Base-by-base conservation (phyloP, 495 filamentous ascomycete species). In the Choiromyces venosus region DNA sequence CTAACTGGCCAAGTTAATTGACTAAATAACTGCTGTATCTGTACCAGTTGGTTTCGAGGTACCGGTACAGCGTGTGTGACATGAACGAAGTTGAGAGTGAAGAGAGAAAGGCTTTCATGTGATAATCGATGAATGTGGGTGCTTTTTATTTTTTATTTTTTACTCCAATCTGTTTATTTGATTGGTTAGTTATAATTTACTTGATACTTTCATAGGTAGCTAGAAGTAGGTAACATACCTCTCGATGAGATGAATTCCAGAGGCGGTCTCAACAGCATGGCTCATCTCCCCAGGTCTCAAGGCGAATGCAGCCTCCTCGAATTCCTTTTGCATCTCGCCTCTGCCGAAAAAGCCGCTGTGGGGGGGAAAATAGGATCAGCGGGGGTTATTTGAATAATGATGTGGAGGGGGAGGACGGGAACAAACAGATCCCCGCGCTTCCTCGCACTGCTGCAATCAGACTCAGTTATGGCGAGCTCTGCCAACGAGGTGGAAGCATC, bases 261-360 rank as follows among this genome's bases (percentile, higher is more conserved):
- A 96, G n/a, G 92, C 93, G 5, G 94, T 97, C 80, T 97, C 91
- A 0, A 97, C 91, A 37, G 97, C 84, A 33, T 86, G 83, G 81
- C 93, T 97, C 71, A 99, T 88, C 82, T 97, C 89, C 33, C 93
- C 93, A 0, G 89, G 89, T 81, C 93, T 88, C 40, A 99, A 84
- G 19, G 89, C 89, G 84, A 98, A 98, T 5, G 94, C 91, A 0
- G 93, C 93, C 39, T 97, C 93, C 83, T 98, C 95, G 76, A 99
- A 99, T 83, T 98, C 95, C 85, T 94, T 97, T 81, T 99, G 95
- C 95, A 99, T 99, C 78, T 99, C 95, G 7, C 92, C 91, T 71
- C 84, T 88, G 35, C 92, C 93, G 80, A 99, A 99, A 82, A 93
- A 97, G 1, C 95, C 95, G 66, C 90, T 92, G 67, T 68, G 65